Evolutionary conservation across 139 green algal species (phyloP).

Genomic region (Chlamydomonas sp.): DNA sequence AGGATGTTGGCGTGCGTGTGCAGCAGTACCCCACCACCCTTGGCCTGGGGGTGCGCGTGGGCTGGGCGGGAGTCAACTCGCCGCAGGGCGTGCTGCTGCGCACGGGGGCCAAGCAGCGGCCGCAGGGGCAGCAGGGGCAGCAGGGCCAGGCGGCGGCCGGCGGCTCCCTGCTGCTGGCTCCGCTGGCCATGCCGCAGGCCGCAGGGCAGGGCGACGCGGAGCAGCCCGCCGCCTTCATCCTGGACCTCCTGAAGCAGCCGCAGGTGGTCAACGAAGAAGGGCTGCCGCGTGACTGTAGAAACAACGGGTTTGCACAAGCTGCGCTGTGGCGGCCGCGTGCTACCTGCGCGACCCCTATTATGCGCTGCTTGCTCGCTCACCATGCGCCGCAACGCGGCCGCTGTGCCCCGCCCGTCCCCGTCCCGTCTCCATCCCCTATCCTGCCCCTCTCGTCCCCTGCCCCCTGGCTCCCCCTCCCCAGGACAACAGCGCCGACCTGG

Average conservation of each 20-base stretch:
- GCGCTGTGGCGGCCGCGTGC: too few relatives aligned
- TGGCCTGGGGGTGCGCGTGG: slow-evolving; percentile 61
- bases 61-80: slow-evolving; percentile 56
- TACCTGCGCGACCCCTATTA: background rate
- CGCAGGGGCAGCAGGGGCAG: background rate
- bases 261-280: background rate
- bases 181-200: background rate
- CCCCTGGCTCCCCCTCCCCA: slow-evolving; percentile 53
- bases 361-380: too few relatives aligned
- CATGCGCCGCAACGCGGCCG: background rate
- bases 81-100: slow-evolving; percentile 75
- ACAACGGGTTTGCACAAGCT: background rate
- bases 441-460: background rate
- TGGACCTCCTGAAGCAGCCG: slow-evolving; percentile 59
- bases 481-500: slow-evolving; percentile 77
- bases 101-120: slow-evolving; percentile 50
- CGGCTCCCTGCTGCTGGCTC: background rate
- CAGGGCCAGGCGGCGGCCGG: slow-evolving; percentile 9
- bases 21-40: slow-evolving; percentile 65
- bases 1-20: background rate
- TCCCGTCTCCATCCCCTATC: background rate
- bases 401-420: background rate
- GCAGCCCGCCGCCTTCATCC: slow-evolving; percentile 43
- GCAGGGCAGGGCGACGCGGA: background rate
- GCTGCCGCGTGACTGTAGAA: background rate